Percentiles rank a stretch among this genome's conserved stretches.
Evolutionary conservation across 441 rosid genomes (phyloP).

Genomic region (Macaranga tanarius): DNA sequence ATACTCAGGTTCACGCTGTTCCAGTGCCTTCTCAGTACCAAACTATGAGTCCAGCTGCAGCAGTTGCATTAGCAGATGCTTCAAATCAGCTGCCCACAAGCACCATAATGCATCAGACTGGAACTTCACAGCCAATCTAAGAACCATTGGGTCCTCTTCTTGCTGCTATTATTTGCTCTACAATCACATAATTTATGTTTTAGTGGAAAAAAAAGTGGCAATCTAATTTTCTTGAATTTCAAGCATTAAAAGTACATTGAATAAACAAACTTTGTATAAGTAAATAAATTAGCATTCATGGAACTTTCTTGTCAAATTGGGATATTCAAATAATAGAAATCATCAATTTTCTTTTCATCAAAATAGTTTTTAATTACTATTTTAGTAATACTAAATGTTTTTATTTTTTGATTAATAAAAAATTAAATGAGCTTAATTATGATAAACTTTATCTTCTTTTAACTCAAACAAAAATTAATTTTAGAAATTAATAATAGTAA

Average conservation of each 20-base stretch:
- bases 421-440: too few relatives aligned
- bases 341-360: neutral
- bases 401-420: too few relatives aligned
- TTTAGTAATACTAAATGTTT: too few relatives aligned
- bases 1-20: constrained; percentile 47
- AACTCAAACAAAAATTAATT: too few relatives aligned
- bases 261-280: neutral
- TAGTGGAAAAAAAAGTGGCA: neutral
- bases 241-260: neutral
- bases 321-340: neutral
- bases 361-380: too few relatives aligned
- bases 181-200: neutral
- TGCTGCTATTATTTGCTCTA: neutral
- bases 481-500: too few relatives aligned
- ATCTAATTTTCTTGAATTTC: neutral
- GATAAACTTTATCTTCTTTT: too few relatives aligned
- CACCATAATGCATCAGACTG: constrained; percentile 57
- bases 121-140: constrained; percentile 62
- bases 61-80: constrained; percentile 59
- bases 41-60: constrained; percentile 61
- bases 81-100: constrained; percentile 43
- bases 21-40: constrained; percentile 69
- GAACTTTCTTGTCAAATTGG: constrained; percentile 5
- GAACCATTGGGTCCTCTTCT: neutral
- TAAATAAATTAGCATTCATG: neutral